phyloP scores from a whole-genome alignment of 108 stramenopile species.

The Cyclotella cryptica region DNA sequence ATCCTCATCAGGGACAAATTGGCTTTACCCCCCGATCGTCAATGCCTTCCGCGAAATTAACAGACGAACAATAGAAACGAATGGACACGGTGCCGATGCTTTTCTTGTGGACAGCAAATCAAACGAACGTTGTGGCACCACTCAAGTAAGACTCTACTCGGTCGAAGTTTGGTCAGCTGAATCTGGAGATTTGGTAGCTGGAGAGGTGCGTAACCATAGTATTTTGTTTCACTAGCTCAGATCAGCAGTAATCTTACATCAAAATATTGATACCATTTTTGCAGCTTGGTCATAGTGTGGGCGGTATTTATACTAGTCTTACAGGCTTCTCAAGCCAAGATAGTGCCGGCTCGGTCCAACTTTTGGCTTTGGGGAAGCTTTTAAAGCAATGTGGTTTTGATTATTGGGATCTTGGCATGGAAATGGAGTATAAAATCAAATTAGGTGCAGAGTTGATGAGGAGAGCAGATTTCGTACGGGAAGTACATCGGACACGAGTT shows the following conservation, averaged over 20 bases:
- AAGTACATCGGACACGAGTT: constrained; percentile 48
- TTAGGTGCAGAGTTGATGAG: constrained; percentile 66
- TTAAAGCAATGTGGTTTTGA: constrained; percentile 59
- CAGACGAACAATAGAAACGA: constrained; percentile 19
- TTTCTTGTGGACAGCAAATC: constrained; percentile 30
- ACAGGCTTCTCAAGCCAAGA: constrained; percentile 79
- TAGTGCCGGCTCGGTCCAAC: constrained; percentile 84
- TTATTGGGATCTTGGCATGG: constrained; percentile 90
- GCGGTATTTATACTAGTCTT: constrained; percentile 80
- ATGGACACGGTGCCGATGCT: constrained; percentile 21
- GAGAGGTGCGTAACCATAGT: too few species aligned
- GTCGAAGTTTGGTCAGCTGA: constrained; percentile 81
- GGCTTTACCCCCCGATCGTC: constrained; percentile 84
- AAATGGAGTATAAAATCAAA: constrained; percentile 74
- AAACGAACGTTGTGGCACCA: constrained; percentile 14
- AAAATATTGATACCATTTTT: too few species aligned
- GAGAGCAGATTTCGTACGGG: constrained; percentile 68
- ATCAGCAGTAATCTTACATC: too few species aligned
- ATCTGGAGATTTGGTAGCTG: constrained; percentile 71
- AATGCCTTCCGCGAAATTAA: constrained; percentile 63
- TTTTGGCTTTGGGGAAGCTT: constrained; percentile 58
- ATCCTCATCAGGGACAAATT: constrained; percentile 51
- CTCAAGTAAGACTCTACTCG: constrained; percentile 76
- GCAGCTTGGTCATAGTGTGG: constrained; percentile 87
- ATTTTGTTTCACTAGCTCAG: too few species aligned